Evolutionary conservation across 257 asterid species (phyloP).

Genomic region (Solanum lycopersicoides): DNA sequence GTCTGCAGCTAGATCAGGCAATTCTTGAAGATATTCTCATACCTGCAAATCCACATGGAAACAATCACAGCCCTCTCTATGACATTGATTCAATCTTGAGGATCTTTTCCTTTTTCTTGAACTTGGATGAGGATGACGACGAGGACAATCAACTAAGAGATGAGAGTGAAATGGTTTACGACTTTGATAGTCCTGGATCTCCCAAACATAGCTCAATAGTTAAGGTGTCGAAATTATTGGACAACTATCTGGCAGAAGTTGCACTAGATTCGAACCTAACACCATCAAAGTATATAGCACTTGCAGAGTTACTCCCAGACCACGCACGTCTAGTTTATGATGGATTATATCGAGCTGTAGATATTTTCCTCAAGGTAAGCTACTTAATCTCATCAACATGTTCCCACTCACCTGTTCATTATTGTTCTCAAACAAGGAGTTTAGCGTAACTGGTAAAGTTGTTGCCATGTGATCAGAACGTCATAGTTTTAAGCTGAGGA

Average conservation of each 20-base stretch:
- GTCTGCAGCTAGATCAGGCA: slow-evolving; percentile 85
- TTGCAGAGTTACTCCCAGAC: slow-evolving; percentile 76
- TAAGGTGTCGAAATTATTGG: slow-evolving; percentile 76
- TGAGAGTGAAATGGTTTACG: slow-evolving; percentile 64
- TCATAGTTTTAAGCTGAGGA: neutral
- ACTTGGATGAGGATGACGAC: slow-evolving; percentile 75
- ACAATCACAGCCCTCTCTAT: slow-evolving; percentile 46
- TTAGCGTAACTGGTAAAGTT: neutral
- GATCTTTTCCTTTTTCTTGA: slow-evolving; percentile 80
- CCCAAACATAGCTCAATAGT: slow-evolving; percentile 87
- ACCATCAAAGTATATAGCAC: slow-evolving; percentile 55
- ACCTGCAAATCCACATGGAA: slow-evolving; percentile 43
- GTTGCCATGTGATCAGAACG: neutral
- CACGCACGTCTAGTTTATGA: slow-evolving; percentile 78
- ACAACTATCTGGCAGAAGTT: slow-evolving; percentile 73
- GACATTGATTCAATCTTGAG: slow-evolving; percentile 62
- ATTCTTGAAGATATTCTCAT: slow-evolving; percentile 84
- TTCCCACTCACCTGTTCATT: neutral
- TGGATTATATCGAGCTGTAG: slow-evolving; percentile 80
- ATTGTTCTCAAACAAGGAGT: neutral
- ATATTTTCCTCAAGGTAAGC: slow-evolving; percentile 86
- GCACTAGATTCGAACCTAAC: slow-evolving; percentile 68
- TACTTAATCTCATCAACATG: neutral
- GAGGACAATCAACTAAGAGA: slow-evolving; percentile 50
- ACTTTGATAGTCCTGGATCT: slow-evolving; percentile 80